Evolutionary conservation across 2,329 filamentous ascomycete species (phyloP), one percentile per base, ranked within the genome.

Genomic region (Coleophoma crateriformis): DNA sequence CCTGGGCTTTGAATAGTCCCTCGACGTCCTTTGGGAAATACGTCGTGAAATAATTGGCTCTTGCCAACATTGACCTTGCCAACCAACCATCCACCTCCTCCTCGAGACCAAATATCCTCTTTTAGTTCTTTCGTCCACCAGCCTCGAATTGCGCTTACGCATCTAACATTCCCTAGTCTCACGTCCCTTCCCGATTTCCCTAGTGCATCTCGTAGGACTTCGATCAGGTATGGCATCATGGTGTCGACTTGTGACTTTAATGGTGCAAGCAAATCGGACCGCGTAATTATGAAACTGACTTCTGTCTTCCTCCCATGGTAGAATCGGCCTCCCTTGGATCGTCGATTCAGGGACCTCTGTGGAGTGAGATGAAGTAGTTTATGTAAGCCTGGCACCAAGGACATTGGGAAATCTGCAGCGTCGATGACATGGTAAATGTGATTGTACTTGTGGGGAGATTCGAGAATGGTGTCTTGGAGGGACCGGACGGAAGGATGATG

Each of bases 61-160:
- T 99, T 99, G 20, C 94, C 95, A 2, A 97, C 95, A 63, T 99
- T 99, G 54, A 90, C 90, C 68, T 96, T 97, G n/a, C 94, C 94
- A 3, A 99, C 87, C 75, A 99, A 85, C 92, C 94, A 99, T 14
- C 88, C 85, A 14, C 85, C 94, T 4, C 92, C 92, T 4, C 90
- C 90, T 45, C 88, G 81, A 40, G 83, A 71, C 78, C 84, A 91
- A 43, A 99, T 90, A 44, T 91, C 85, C 58, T 96, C 85, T 66
- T 89, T 96, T 49, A 99, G 71, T 45, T 87, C 75, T 57, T 80
- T 87, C 0, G 91, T 96, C 89, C 92, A 96, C 94, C 95, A 99
- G 10, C 80, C 79, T 51, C 88, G 77, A 62, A 87, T 87, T 10
- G 92, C 83, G 61, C 91, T 96, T 39, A 99, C 90, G 63, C 90